These are phyloP conservation scores for Odonthalia washingtoniensis DNA, from an alignment of 31 red algal genomes.

Conservation along the genomic window DNA sequence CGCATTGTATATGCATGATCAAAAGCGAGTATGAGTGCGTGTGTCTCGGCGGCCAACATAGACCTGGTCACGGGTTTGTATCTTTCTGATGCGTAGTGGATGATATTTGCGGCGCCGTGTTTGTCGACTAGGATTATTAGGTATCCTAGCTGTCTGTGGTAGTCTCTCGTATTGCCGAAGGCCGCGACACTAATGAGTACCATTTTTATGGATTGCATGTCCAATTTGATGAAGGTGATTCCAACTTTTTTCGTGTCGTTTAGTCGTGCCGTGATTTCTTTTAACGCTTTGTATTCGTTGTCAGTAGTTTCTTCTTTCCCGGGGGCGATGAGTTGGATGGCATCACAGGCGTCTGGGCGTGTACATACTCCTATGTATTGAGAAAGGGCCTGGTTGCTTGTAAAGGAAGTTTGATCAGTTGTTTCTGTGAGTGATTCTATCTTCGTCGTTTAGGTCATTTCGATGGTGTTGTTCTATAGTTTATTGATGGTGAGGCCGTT, in stretches of 20 bases:
- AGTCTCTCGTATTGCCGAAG: too few species aligned
- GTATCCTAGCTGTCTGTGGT: too few species aligned
- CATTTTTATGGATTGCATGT: background rate
- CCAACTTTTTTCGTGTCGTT: background rate
- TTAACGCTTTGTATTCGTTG: slow-evolving; percentile 7
- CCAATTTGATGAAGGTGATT: background rate
- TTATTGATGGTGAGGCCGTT: too few species aligned
- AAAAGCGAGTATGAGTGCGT: too few species aligned
- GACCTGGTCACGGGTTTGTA: too few species aligned
- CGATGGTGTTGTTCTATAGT: too few species aligned
- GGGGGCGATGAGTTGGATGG: slow-evolving; percentile 6
- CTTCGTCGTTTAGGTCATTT: slow-evolving; percentile 30
- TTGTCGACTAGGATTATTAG: too few species aligned
- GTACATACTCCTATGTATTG: slow-evolving; percentile 39
- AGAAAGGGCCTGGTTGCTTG: background rate
- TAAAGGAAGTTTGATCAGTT: background rate
- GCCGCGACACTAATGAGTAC: background rate
- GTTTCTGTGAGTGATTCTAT: background rate
- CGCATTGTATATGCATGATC: too few species aligned
- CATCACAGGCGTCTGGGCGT: slow-evolving; percentile 23
- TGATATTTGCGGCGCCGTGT: too few species aligned
- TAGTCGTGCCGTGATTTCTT: background rate
- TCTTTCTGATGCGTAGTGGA: too few species aligned
- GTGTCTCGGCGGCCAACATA: too few species aligned
- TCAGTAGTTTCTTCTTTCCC: background rate